Evolutionary conservation across 148 eudicot genomes (phyloP), one percentile per base, ranked within the genome.

Genomic region (Silene conica): DNA sequence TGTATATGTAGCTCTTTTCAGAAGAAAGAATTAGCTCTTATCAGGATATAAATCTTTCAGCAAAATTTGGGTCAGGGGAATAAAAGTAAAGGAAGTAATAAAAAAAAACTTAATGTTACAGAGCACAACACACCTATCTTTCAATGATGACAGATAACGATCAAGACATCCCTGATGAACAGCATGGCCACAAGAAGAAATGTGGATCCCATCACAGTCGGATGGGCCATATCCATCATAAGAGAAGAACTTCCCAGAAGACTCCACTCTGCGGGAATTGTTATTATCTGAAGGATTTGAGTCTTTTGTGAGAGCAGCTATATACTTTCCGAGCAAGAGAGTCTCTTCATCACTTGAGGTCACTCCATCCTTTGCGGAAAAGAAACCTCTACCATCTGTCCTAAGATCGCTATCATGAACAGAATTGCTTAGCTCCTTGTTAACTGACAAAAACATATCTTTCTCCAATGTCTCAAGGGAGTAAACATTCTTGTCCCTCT

Each of bases 141-240:
- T 90, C 63, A 92, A 79, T 20, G 99, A 96, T 65, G 90, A 85
- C 54, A 95, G 82, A 85, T 92, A 96, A 62, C 97, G 92, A 78
- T 90, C 97, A 82, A 96, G 92, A 81, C 99, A 96, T 70, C 80
- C 89, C 75, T 92, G 96, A 86, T 96, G 99, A 78, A 96, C 99
- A 45, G 92, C 96, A 89, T 96, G 99, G 63, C 99, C 97, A 84
- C 99, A 96, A 21, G 99, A 96, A 77, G 99, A 92, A 73, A 90
- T 74, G 84, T 92, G 87, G 62, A 96, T 83, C 61, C 99, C 97
- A 74, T 92, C 94, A 79, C 92, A 88, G 74, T 85, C 89, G 5
- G 74, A 48, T 8, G 96, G 96, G 54, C 97, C 88, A 82, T 87
- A 83, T 16, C 86, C 87, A 69, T 86, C 84, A 85, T 78, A 86